Evolutionary conservation across 2,329 filamentous ascomycete genomes (phyloP), one percentile per base, ranked within the genome.

Genomic region (Zalaria sp.): DNA sequence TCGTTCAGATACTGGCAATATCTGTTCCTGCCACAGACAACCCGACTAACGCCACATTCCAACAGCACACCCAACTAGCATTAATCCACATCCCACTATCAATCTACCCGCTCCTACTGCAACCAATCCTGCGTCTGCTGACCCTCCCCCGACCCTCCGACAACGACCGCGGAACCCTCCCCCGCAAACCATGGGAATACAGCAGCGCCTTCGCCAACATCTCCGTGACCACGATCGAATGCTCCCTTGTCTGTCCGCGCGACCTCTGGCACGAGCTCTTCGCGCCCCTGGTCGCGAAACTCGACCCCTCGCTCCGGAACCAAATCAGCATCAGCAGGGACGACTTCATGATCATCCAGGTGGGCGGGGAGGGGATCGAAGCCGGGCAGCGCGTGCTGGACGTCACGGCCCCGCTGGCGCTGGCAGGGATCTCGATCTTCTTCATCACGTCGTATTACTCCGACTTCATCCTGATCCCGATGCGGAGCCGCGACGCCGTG

Each of bases 391-490:
- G 88, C 43, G 89, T 98, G 5, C 75, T 95, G 52, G 89, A 96
- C 56, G 64, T 98, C 47, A 95, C 88, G 5, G 88, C 81, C 41
- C 91, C 89, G 4, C 71, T 96, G 28, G 89, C 91, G 27, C 72
- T 95, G 57, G 89, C 89, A 39, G 85, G 86, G 52, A 91, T 96
- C 72, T 84, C 89, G 41, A 93, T 98, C 56, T 95, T 96, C 69
- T 96, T 96, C 72, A 93, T 95, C 59, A 95, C 89, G 3, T 95
- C 87, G 28, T 98, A 96, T 63, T 96, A 93, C 63, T 91, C 84
- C 29, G 89, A 98, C 65, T 96, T 94, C 62, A 93, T 98, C 52
- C 73, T 96, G 31, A 86, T 95, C 1, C 88, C 91, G 1, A 72
- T 72, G 41, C 83, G 79, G 56, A 78, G 82, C 53, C 78, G 81